Evolutionary conservation across 2,329 filamentous ascomycete genomes (phyloP).

Genomic region (Penicillium sp.): DNA sequence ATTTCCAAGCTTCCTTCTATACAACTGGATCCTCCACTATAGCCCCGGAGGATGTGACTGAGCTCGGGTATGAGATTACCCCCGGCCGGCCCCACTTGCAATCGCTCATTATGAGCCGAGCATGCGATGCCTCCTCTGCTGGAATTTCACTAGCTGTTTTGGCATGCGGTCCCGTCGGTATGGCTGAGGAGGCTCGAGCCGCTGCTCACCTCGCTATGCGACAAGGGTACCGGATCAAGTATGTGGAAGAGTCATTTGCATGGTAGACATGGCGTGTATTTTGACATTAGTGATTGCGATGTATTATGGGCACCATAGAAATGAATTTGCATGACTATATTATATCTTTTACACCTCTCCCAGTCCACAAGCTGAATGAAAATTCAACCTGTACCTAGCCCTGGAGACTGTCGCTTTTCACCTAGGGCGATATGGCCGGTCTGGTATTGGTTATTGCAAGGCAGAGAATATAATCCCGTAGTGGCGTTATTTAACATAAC

Average conservation of each 20-base stretch:
- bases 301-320: neutral
- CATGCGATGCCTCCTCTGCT: constrained; percentile 29
- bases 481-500: too few relatives aligned
- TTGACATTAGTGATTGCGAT: neutral
- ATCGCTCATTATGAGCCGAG: constrained; percentile 33
- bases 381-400: too few relatives aligned
- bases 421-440: too few relatives aligned
- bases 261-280: constrained; percentile 23
- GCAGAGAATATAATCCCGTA: too few relatives aligned
- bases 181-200: constrained; percentile 48
- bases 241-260: constrained; percentile 50
- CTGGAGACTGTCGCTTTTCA: too few relatives aligned
- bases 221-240: constrained; percentile 38
- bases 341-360: too few relatives aligned
- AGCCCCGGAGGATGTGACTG: neutral
- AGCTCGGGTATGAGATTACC: constrained; percentile 24
- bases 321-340: neutral
- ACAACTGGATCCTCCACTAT: constrained; percentile 18
- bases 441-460: too few relatives aligned
- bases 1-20: constrained; percentile 35
- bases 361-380: too few relatives aligned
- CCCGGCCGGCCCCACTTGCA: constrained; percentile 42
- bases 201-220: constrained; percentile 40
- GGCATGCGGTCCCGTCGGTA: constrained; percentile 46
- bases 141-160: constrained; percentile 38